Percentiles rank a stretch among this genome's conserved stretches.
Evolutionary conservation across 2,329 filamentous ascomycete species (phyloP).

Genomic region (Akanthomyces uredinophilus): DNA sequence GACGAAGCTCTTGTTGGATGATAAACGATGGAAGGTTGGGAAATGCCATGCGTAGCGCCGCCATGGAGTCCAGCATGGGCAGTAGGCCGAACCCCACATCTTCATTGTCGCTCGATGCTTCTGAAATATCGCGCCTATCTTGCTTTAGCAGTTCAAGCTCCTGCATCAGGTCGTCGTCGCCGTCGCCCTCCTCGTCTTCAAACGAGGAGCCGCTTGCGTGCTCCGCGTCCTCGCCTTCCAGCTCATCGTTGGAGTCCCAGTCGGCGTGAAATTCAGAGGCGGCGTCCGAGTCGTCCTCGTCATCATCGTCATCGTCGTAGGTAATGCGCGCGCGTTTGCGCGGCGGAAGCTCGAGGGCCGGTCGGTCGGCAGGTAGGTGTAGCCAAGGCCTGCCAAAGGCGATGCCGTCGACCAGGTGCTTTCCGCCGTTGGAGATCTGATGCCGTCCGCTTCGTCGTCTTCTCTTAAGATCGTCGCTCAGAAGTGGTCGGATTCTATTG

Average conservation of each 20-base stretch:
- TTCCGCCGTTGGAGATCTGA: slow-evolving; percentile 75
- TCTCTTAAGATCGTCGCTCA: slow-evolving; percentile 67
- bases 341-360: slow-evolving; percentile 65
- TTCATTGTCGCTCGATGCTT: slow-evolving; percentile 16
- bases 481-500: slow-evolving; percentile 69
- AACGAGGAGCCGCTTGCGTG: slow-evolving; percentile 3
- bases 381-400: slow-evolving; percentile 74
- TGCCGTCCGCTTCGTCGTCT: slow-evolving; percentile 70
- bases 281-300: slow-evolving; percentile 34
- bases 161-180: slow-evolving; percentile 7
- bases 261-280: slow-evolving; percentile 27
- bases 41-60: slow-evolving; percentile 39
- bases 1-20: slow-evolving; percentile 32
- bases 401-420: slow-evolving; percentile 78
- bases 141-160: slow-evolving; percentile 12
- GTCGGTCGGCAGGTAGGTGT: slow-evolving; percentile 54
- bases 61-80: slow-evolving; percentile 17
- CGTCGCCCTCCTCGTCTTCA: slow-evolving; percentile 7
- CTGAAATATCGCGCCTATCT: slow-evolving; percentile 12
- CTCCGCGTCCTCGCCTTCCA: slow-evolving; percentile 14
- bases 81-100: slow-evolving; percentile 10
- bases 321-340: slow-evolving; percentile 60
- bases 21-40: slow-evolving; percentile 32
- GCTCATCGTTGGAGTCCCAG: slow-evolving; percentile 18
- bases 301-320: slow-evolving; percentile 34